A percentile compares a stretch with the other conserved stretches of the same genome.
Conservation (phyloP, 108 stramenopile species). For the Conticribra weissflogii region DNA sequence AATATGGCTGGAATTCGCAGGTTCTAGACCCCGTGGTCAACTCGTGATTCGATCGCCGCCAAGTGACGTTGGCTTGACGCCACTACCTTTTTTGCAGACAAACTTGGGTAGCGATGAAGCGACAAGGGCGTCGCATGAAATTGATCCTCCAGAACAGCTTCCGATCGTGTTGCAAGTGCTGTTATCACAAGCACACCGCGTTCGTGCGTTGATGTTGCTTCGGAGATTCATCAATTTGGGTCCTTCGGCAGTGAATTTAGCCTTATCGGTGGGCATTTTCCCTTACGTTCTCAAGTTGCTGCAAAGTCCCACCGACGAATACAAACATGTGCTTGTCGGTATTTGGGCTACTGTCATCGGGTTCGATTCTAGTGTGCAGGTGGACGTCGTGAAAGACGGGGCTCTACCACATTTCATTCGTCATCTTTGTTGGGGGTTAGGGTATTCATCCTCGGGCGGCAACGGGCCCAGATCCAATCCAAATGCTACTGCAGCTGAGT, state of each 20-base stretch:
- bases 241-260: conserved; percentile 93
- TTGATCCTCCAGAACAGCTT: conserved; percentile 92
- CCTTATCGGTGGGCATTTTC: conserved; percentile 94
- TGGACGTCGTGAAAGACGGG: conserved; percentile 91
- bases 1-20: conserved; percentile 95
- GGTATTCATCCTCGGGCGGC: too few species aligned
- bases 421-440: conserved; percentile 68
- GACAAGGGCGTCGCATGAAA: conserved; percentile 24
- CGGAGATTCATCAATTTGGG: conserved; percentile 92
- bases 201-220: conserved; percentile 90
- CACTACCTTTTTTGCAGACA: conserved; percentile 36
- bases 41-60: conserved; percentile 45
- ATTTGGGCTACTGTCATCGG: conserved; percentile 95
- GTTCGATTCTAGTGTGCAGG: conserved; percentile 91
- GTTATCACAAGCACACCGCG: conserved; percentile 89
- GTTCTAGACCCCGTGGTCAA: conserved; percentile 41
- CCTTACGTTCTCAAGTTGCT: conserved; percentile 97
- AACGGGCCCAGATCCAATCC: conserved; percentile 1
- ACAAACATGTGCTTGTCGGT: conserved; percentile 88
- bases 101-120: conserved; percentile 14
- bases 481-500: neutral
- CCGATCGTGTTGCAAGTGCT: conserved; percentile 97
- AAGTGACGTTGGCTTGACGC: conserved; percentile 37
- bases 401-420: conserved; percentile 87
- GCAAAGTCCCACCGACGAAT: conserved; percentile 86